A percentile compares a stretch with the other conserved stretches of the same genome.
Evolutionary conservation across 2,329 filamentous ascomycete genomes (phyloP).

Genomic region (Hymenoscyphus occultus): DNA sequence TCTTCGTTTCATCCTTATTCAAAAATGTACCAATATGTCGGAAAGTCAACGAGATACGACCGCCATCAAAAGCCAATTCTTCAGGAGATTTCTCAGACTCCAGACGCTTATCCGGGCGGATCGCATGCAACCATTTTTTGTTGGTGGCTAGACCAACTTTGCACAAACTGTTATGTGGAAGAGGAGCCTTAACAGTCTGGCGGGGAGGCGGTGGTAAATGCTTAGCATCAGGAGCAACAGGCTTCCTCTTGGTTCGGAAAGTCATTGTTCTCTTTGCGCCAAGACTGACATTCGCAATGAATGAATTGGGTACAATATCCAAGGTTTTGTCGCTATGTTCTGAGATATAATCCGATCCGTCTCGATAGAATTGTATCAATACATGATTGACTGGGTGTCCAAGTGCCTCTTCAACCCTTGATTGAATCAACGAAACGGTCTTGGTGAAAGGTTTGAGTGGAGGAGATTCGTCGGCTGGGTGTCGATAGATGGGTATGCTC

Average conservation of each 20-base stretch:
- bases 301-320: slow-evolving; percentile 77
- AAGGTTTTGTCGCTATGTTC: slow-evolving; percentile 97
- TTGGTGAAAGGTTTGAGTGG: slow-evolving; percentile 73
- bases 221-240: slow-evolving; percentile 27
- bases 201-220: slow-evolving; percentile 24
- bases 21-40: slow-evolving; percentile 85
- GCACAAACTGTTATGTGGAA: slow-evolving; percentile 89
- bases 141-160: slow-evolving; percentile 80
- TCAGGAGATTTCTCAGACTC: slow-evolving; percentile 61
- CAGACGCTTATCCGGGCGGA: slow-evolving; percentile 79
- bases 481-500: slow-evolving; percentile 85
- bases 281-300: slow-evolving; percentile 90
- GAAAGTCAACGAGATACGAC: slow-evolving; percentile 90
- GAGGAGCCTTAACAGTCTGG: slow-evolving; percentile 55
- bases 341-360: slow-evolving; percentile 84
- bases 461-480: slow-evolving; percentile 85
- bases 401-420: slow-evolving; percentile 65
- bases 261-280: slow-evolving; percentile 89
- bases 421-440: slow-evolving; percentile 66
- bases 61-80: slow-evolving; percentile 70
- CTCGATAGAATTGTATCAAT: slow-evolving; percentile 89
- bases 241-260: slow-evolving; percentile 74
- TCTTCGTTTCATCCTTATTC: slow-evolving; percentile 57
- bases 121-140: slow-evolving; percentile 85
- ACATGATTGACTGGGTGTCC: slow-evolving; percentile 87